Conservation (phyloP, 768 basidiomycete genomes). For the Lactarius deliciosus region DNA sequence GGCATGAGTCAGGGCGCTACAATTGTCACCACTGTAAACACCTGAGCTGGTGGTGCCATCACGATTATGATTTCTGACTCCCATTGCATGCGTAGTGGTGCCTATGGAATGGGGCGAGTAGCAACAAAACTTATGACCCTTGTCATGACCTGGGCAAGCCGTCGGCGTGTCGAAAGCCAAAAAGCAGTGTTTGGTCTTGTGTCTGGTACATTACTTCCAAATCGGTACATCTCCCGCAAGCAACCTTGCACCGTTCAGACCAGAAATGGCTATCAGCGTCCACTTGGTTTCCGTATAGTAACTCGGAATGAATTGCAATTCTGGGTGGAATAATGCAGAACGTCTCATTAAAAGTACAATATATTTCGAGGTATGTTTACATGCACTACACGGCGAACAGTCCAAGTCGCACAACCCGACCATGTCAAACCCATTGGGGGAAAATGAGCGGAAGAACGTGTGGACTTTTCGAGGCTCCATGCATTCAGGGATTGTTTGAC, state of each 20-base stretch:
- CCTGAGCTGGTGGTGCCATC: background rate
- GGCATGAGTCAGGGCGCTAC: conserved; percentile 4
- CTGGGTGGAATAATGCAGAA: background rate
- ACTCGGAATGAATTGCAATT: background rate
- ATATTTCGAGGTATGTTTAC: background rate
- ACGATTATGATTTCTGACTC: conserved; percentile 2
- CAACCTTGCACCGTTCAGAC: background rate
- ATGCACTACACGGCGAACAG: background rate
- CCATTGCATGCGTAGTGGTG: background rate
- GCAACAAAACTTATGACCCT: background rate
- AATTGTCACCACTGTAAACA: background rate
- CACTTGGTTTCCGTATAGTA: conserved; percentile 2
- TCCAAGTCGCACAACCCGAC: background rate
- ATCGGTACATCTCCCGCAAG: background rate
- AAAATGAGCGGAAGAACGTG: background rate
- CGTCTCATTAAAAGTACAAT: background rate
- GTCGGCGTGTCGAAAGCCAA: background rate
- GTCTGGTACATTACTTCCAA: background rate
- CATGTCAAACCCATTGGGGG: background rate
- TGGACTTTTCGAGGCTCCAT: background rate
- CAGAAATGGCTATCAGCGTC: background rate
- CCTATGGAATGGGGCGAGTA: background rate
- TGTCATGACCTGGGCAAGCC: background rate
- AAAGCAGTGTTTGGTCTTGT: background rate
- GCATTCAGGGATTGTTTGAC: background rate